Base-by-base conservation (phyloP, 345 rosid species). In the Aethionema arabicum region DNA sequence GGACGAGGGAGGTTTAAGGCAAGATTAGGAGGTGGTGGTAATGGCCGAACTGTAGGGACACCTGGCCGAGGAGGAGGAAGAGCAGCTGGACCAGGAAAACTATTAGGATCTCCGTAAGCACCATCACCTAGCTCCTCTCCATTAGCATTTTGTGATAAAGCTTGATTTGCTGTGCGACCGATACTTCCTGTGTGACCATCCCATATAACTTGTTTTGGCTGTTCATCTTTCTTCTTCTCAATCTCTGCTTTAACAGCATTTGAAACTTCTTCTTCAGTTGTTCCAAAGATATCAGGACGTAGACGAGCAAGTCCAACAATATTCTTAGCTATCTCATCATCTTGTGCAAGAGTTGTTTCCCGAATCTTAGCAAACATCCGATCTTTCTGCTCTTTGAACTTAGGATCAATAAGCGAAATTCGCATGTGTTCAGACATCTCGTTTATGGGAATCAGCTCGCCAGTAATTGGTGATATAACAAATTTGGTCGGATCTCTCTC, bases 371-470 rank as follows among this genome's bases (percentile, higher is more conserved):
- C 91, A 72, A 90, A 90, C 97, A 90, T 90, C 70, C 91, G 83
- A 57, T 90, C 97, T 65, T 86, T 90, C 75, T 90, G 97, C 73
- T 90, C 97, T 69, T 86, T 90, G 77, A 81, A 90, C 83, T 90
- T 90, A 5, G 97, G 97, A 74, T 90, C 97, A 36, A 90, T 90
- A 12, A 90, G 85, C 15, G 95, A 90, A 56, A 90, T 87, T 61
- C 95, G 74, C 83, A 90, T 89, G 71, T 89, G 96, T 66, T 89
- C 96, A 42, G 96, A 86, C 96, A 89, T 86, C 83, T 89, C 96
- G 53, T 65, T 89, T 46, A 81, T 85, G n/a, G 79, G 95, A 79
- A 89, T 86, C 43, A 89, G 77, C 82, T 89, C 96, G 2, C 95
- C 95, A 8, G 91, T 89, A 40, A 89, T 89, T 9, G 95, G 96